A percentile compares a stretch with the other conserved stretches of the same genome.
Evolutionary conservation across 495 filamentous ascomycete species (phyloP).

Genomic region (Sabuloglossum arenarium): DNA sequence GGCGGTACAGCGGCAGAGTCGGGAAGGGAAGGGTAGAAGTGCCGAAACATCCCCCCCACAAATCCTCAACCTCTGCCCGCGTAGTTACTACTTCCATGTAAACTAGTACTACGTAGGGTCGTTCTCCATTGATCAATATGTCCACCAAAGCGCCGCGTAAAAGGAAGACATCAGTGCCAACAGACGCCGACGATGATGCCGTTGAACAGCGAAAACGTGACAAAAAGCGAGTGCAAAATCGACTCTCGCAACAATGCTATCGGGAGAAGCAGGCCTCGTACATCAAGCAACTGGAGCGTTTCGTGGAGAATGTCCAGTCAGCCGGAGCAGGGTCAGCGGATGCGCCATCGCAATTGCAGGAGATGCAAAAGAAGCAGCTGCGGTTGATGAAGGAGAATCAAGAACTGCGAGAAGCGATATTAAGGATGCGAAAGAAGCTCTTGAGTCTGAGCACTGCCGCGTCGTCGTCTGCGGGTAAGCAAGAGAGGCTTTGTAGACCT

Average conservation of each 20-base stretch:
- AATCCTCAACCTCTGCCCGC: background rate
- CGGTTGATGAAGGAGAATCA: slow-evolving; percentile 3
- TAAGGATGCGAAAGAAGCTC: slow-evolving; percentile 5
- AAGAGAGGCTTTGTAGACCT: background rate
- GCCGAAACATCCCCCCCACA: background rate
- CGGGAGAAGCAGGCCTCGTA: slow-evolving; percentile 4
- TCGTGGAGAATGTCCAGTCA: slow-evolving; percentile 1
- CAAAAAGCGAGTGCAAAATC: slow-evolving; percentile 4
- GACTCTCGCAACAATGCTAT: slow-evolving; percentile 1
- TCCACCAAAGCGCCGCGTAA: background rate
- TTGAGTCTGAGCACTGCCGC: slow-evolving; percentile 2
- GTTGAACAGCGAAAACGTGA: background rate
- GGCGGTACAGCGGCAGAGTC: background rate
- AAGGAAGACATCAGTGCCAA: background rate
- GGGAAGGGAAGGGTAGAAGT: background rate
- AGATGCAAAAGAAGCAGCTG: background rate
- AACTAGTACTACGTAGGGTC: background rate
- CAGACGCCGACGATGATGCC: background rate
- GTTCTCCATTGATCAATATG: background rate
- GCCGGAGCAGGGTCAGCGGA: background rate
- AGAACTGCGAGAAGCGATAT: slow-evolving; percentile 2
- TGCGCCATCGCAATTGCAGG: background rate
- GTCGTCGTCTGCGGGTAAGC: background rate
- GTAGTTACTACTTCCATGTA: background rate
- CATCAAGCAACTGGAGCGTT: background rate